Conservation (phyloP, 169 alveolate genomes). For the Plasmodium yoelii region DNA sequence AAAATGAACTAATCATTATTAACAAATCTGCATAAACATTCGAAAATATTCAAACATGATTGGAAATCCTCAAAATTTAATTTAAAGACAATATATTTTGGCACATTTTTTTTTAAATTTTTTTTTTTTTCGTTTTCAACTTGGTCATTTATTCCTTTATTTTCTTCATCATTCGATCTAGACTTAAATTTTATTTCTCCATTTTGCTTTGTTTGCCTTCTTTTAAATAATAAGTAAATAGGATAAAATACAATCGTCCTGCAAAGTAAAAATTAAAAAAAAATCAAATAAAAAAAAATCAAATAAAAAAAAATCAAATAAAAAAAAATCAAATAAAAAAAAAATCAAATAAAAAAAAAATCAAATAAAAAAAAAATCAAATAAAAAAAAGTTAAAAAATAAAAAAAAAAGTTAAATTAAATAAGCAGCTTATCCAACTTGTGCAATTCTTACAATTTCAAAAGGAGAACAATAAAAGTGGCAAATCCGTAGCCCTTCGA, state of each 20-base stretch:
- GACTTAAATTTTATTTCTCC: conserved; percentile 8
- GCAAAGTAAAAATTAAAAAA: conserved; percentile 17
- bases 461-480: background rate
- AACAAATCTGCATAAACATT: conserved; percentile 46
- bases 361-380: too few species aligned
- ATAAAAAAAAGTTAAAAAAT: too few species aligned
- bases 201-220: background rate
- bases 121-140: conserved; percentile 4
- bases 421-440: too few species aligned
- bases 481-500: background rate
- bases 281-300: too few species aligned
- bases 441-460: too few species aligned
- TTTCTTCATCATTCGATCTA: background rate
- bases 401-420: too few species aligned
- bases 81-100: conserved; percentile 26
- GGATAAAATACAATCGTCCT: conserved; percentile 14
- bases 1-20: conserved; percentile 16
- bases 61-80: conserved; percentile 68
- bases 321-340: too few species aligned
- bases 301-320: too few species aligned
- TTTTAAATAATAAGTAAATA: background rate
- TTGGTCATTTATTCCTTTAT: conserved; percentile 11
- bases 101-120: conserved; percentile 38
- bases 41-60: conserved; percentile 50
- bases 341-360: too few species aligned